Base-by-base conservation (phyloP, 2,329 filamentous ascomycete species). In the Exophiala calicioides region DNA sequence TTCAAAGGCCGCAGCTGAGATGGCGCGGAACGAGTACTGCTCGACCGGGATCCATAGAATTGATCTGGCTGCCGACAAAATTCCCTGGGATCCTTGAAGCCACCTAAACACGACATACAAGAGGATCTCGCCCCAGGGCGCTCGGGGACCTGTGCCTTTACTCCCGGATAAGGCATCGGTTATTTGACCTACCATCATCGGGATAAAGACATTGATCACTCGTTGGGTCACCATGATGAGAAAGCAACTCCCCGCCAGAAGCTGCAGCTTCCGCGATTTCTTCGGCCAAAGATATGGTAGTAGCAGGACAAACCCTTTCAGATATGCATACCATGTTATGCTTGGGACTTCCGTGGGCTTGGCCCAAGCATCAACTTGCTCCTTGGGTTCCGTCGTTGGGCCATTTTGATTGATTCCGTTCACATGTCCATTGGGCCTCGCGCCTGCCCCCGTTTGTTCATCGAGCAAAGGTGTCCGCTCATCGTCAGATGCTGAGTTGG, bases 241-340 rank as follows among this genome's bases (percentile, higher is more conserved):
- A 62, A 97, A 90, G 69, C 93, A 97, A 36, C 90, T 60, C 15
- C 94, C 65, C 15, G 96, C 89, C 44, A 90, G 78, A 18, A 89
- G 56, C 70, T 96, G 85, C 44, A 98, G 75, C 55, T 75, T 78
- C 27, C 76, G 71, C 39, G 88, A 84, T 62, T 91, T 91, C 60
- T 84, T 86, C 1, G 93, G 93, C 93, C 93, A 98, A 48, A 97
- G 80, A 64, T 97, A 98, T 0, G 90, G 91, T 65, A 97, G 94
- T 69, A 98, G 95, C 40, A 96, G 76, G 9, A 85, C 87, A 67
- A 97, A 98, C 34, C 91, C 90, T 55, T 85, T 84, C 51, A 96
- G 74, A 66, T 98, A 98, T 64, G 97, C 90, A 82, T 87, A 95
- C 93, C 93, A 98, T 41, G 84, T 93, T 58, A 87, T 89, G 58